Evolutionary conservation across 768 basidiomycete species (phyloP), one percentile per base, ranked within the genome.

Genomic region (Mycena vulgaris): DNA sequence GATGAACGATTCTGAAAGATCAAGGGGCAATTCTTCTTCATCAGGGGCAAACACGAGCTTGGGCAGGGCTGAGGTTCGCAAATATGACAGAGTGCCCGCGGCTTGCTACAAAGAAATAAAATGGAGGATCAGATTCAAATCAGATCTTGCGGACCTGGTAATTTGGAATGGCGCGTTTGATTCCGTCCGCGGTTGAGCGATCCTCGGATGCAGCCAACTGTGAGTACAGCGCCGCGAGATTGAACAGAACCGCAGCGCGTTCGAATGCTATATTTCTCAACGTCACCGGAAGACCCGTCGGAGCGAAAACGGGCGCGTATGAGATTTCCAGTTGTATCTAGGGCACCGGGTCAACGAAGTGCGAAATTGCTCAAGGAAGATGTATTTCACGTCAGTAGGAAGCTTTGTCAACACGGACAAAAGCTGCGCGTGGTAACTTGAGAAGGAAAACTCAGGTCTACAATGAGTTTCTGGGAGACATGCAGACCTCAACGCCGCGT

Each of bases 401-500:
- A 99, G 83, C 78, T 98, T 98, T 16, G 92, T 90, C 70, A 94
- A 80, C 35, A 96, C 88, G 69, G 93, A 96, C 0, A 91, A 84
- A 40, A 98, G 89, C 77, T 97, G 97, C 5, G 95, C 94, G 74
- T 98, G 94, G 78, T 99, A 99, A 51, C 97, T 98, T 75, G 13
- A 49, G 48, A 70, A 52, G 55, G 65, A 57, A 70, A 71, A 58
- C 33, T 3, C 11, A 66, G 39, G 60, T 33, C 30, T 19, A 69
- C 64, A 53, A 51, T 25, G 47, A 39, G 19, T 61, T 53, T 4
- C 39, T 31, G 16, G 60, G 0, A 39, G 51, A 69, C 62, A 47
- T 59, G 87, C 90, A 70, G 74, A 96, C 96, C 86, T 84, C 63
- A 92, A 75, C 52, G 85, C 76, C 6, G 85, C 75, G 70, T 89